phyloP scores from a whole-genome alignment of 169 alveolate species.

The Perkinsus chesapeaki region DNA sequence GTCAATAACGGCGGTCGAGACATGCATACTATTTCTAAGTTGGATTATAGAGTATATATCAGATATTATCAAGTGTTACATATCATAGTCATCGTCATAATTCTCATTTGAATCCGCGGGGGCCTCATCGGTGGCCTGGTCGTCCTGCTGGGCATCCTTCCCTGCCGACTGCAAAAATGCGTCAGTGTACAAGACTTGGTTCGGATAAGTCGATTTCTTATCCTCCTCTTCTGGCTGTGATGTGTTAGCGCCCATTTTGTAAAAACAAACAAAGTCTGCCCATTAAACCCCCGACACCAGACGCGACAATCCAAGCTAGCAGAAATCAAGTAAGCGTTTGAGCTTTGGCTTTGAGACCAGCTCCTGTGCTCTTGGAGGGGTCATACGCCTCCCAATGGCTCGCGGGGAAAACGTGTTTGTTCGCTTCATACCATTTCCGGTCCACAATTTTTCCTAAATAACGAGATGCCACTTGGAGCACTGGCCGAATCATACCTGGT shows the following conservation, averaged over 20 bases:
- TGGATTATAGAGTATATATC: not conserved
- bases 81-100: not conserved
- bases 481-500: not conserved
- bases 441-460: conserved; percentile 32
- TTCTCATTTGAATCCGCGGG: not conserved
- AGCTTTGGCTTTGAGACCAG: conserved; percentile 25
- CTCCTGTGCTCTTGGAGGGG: conserved; percentile 28
- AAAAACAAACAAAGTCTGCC: not conserved
- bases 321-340: conserved; percentile 8
- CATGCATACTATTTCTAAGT: not conserved
- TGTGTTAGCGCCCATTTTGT: not conserved
- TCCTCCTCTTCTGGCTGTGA: not conserved
- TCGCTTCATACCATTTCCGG: conserved; percentile 39
- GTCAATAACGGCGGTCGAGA: not conserved
- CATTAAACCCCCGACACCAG: not conserved
- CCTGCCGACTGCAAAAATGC: not conserved
- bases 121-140: not conserved
- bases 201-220: not conserved
- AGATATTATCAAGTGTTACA: not conserved
- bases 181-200: not conserved
- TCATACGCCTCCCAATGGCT: conserved; percentile 40
- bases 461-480: not conserved
- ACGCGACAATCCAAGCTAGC: not conserved
- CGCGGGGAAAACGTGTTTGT: conserved; percentile 41
- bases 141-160: not conserved